Conservation (phyloP, 2,329 filamentous ascomycete genomes). For the Ascosphaera apis region DNA sequence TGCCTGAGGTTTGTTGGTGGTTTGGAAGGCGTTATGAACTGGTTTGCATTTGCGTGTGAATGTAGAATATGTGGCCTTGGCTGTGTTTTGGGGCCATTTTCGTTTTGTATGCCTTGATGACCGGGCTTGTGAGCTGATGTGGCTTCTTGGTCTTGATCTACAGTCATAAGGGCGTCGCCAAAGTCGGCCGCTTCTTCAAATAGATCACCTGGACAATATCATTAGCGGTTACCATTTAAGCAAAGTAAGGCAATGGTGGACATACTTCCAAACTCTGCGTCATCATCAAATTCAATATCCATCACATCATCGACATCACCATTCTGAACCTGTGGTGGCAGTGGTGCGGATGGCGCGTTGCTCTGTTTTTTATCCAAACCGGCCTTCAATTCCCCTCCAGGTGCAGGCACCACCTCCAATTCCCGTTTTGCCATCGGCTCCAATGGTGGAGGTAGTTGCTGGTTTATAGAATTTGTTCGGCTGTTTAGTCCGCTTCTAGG, state of each 20-base stretch:
- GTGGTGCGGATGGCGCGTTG: too few species aligned
- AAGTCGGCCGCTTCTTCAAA: slow-evolving; percentile 64
- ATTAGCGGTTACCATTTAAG: not conserved
- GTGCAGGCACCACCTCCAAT: too few species aligned
- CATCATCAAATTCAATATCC: slow-evolving; percentile 18
- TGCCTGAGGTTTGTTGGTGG: slow-evolving; percentile 13
- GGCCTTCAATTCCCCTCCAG: too few species aligned
- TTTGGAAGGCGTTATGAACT: slow-evolving; percentile 17
- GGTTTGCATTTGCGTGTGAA: slow-evolving; percentile 7
- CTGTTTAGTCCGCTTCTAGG: too few species aligned
- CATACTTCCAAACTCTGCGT: slow-evolving; percentile 23
- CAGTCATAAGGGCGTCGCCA: slow-evolving; percentile 56
- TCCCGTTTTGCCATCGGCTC: too few species aligned
- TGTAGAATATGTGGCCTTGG: slow-evolving; percentile 1
- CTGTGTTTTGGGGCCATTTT: slow-evolving; percentile 1
- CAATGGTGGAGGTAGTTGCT: too few species aligned
- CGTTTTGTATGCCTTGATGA: slow-evolving; percentile 1
- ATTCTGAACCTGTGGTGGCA: slow-evolving; percentile 9
- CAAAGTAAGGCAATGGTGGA: slow-evolving; percentile 1
- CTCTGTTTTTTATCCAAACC: too few species aligned
- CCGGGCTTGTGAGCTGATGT: slow-evolving; percentile 8
- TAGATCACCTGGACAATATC: slow-evolving; percentile 25
- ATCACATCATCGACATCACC: slow-evolving; percentile 10
- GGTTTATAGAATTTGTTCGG: too few species aligned
- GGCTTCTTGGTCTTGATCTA: slow-evolving; percentile 28